Evolutionary conservation across 805 yeast genomes (phyloP), one percentile per base, ranked within the genome.

Genomic region (Grigorovia yakushimaensis): DNA sequence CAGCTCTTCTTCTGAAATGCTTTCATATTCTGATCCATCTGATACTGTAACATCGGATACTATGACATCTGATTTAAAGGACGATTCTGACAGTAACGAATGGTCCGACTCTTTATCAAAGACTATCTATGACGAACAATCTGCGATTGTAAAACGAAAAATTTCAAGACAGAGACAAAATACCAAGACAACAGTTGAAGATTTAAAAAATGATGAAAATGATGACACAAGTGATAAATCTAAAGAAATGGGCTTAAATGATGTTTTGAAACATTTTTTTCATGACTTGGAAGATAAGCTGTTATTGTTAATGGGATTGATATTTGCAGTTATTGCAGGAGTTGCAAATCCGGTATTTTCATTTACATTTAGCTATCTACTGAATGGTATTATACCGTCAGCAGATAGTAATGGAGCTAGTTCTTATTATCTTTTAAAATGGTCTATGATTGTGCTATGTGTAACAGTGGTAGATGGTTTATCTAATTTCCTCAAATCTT

Each of bases 321-420:
- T 73, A 0, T 53, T 74, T 5, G 70, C 88, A 0, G 51, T 81
- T 0, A 42, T 76, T 0, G 78, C 81, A 49, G 89, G 95, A 10
- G 74, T 73, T 0, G 63, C 77, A 1, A 81, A 79, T 49, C 97
- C 98, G 0, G 65, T 85, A 0, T 88, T 93, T 52, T 84, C 96
- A 0, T 88, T 66, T 59, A 76, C 84, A 23, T 79, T 89, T 51
- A 78, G 97, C 1, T 79, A 79, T 49, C 65, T 91, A 8, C 65
- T 91, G 7, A 63, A 74, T 21, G 83, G 82, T 13, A 77, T 87
- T 56, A 71, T 85, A 9, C 79, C 84, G 0, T 55, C 50, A 44
- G 65, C 41, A 37, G 64, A 24, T 8, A 67, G 68, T 0, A 49
- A 56, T n/a, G 57, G 64, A 5, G 66, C 68, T 1, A 54, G 65